Base-by-base conservation (phyloP, 768 basidiomycete genomes). In the Suillus weaverae region DNA sequence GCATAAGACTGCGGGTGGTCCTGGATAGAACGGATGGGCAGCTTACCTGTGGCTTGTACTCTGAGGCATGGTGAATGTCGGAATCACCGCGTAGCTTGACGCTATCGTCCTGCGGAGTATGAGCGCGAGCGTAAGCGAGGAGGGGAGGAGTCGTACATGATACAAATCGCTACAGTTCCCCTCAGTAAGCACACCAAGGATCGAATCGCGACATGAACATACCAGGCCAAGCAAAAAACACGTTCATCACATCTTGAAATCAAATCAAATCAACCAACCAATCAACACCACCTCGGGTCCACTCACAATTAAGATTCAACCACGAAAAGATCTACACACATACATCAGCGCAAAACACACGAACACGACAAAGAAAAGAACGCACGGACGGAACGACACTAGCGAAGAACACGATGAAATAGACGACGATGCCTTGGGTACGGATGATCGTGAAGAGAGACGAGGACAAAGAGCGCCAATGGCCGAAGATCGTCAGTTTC, bases 341-440 rank as follows among this genome's bases (percentile, higher is more conserved):
- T 3, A 55, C 8, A 9, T 56, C 35, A 56, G 55, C 6, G n/a
- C 44, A 2, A 61, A 2, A n/a, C 48, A 14, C 13, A 30, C 4
- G 5, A 10, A 18, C 9, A 50, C 48, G 14, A 26, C 48, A 41
- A 2, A 44, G 39, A 22, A 32, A 36, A 26, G 14, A 38, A 63
- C 62, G 5, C 8, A 63, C 62, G 9, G 33, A 22, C 10, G 62
- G 62, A 26, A 64, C 11, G 18, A 76, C 57, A 32, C 69, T 73
- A 5, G 65, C 50, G 4, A 75, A 3, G 10, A 67, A 64, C 0
- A 60, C 61, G 16, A 75, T 60, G 0, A 51, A 61, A 35, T 74
- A 75, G 53, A 75, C 70, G 16, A 60, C 8, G 14, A 73, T 22
- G 13, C 67, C 72, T 51, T 73, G 73, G 1, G 46, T 14, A 30